These are phyloP conservation scores for Conticribra guillardii DNA, from an alignment of 108 stramenopile species.

Conservation along the genomic window DNA sequence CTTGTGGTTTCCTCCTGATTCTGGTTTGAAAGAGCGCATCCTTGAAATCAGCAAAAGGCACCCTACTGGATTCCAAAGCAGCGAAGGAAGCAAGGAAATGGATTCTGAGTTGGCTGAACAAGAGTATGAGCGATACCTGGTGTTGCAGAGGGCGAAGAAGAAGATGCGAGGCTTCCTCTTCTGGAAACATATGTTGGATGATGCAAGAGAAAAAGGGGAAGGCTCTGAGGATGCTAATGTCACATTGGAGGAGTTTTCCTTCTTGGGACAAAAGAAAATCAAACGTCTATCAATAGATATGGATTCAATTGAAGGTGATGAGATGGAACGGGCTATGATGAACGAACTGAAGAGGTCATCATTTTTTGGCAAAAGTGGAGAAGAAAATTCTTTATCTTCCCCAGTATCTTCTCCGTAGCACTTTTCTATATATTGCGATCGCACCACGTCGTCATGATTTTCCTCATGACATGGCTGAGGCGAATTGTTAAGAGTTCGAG, in stretches of 20 bases:
- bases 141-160: slow-evolving; percentile 21
- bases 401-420: too few species aligned
- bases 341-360: too few species aligned
- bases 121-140: slow-evolving; percentile 27
- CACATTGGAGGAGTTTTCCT: not conserved
- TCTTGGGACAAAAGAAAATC: not conserved
- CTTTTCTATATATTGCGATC: too few species aligned
- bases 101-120: slow-evolving; percentile 20
- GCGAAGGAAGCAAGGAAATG: not conserved
- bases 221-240: not conserved
- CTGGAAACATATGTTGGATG: slow-evolving; percentile 4
- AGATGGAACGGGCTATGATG: too few species aligned
- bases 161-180: slow-evolving; percentile 12
- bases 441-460: too few species aligned
- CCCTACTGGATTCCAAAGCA: slow-evolving; percentile 56
- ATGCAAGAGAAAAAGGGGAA: not conserved
- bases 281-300: not conserved
- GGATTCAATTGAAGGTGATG: not conserved
- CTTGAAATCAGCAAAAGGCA: slow-evolving; percentile 48
- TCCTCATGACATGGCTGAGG: too few species aligned
- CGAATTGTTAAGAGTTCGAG: too few species aligned
- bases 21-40: slow-evolving; percentile 63
- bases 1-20: slow-evolving; percentile 60
- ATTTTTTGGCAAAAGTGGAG: too few species aligned
- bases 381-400: too few species aligned